Evolutionary conservation across 2,329 filamentous ascomycete genomes (phyloP).

Genomic region (Apiospora saccharicola): DNA sequence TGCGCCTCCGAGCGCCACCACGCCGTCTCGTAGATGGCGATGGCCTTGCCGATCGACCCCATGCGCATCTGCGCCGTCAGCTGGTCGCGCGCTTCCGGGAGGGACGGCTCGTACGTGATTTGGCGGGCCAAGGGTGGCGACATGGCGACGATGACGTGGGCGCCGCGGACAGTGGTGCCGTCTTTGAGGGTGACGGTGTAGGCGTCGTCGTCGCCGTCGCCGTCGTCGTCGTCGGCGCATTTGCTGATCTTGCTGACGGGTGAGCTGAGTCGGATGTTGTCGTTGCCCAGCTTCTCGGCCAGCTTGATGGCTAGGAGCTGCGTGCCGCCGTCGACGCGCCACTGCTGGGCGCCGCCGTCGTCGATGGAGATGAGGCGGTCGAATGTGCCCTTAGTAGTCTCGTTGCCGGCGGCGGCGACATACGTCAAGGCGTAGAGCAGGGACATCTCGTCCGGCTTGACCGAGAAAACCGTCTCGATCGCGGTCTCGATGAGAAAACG

Average conservation of each 20-base stretch:
- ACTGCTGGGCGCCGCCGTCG: constrained; percentile 4
- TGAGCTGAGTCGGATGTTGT: background rate
- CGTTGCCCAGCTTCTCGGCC: constrained; percentile 10
- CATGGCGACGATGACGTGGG: constrained; percentile 15
- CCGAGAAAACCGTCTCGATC: background rate
- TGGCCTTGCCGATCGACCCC: constrained; percentile 7
- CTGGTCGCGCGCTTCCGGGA: background rate
- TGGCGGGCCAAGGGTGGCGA: background rate
- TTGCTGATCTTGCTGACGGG: background rate
- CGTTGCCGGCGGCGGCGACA: background rate
- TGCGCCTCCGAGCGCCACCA: background rate
- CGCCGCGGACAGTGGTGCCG: background rate
- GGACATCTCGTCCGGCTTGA: constrained; percentile 2
- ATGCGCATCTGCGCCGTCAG: constrained; percentile 18
- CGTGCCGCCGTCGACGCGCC: constrained; percentile 8
- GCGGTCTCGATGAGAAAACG: constrained; percentile 1
- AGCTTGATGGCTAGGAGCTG: background rate
- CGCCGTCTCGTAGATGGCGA: background rate
- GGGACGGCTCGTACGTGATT: background rate
- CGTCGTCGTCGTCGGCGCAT: too few relatives aligned
- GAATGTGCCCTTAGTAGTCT: background rate
- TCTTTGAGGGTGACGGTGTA: constrained; percentile 8
- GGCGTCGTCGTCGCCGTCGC: too few relatives aligned
- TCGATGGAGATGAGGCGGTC: constrained; percentile 6
- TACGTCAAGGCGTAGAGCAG: background rate